A percentile compares a stretch with the other conserved stretches of the same genome.
These are phyloP conservation scores for Aspergillus hiratsukae DNA, from an alignment of 2,329 filamentous ascomycete species.

Conservation along the genomic window DNA sequence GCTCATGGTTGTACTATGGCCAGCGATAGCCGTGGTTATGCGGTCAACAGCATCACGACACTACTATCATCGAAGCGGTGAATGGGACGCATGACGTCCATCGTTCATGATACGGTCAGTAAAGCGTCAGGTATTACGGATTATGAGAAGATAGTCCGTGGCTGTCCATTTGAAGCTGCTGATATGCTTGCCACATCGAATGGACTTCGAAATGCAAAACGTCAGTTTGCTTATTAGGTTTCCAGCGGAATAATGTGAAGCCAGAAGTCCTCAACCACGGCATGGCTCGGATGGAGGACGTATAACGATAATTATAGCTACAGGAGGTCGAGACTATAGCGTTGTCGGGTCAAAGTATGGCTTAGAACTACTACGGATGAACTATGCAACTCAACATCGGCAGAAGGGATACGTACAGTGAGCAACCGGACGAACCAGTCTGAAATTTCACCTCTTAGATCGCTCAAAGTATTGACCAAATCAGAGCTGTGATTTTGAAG, in stretches of 20 bases:
- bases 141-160: background rate
- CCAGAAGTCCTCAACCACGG: too few relatives aligned
- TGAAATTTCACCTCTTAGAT: too few relatives aligned
- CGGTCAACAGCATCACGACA: background rate
- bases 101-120: background rate
- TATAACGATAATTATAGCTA: too few relatives aligned
- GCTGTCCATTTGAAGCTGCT: background rate
- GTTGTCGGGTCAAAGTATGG: too few relatives aligned
- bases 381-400: too few relatives aligned
- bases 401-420: background rate
- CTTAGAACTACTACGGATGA: too few relatives aligned
- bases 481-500: background rate
- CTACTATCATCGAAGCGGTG: background rate
- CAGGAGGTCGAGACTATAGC: too few relatives aligned
- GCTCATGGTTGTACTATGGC: background rate
- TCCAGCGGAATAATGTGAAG: too few relatives aligned
- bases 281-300: too few relatives aligned
- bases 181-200: background rate
- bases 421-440: too few relatives aligned
- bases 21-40: background rate
- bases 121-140: background rate
- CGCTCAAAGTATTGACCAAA: background rate
- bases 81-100: background rate
- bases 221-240: too few relatives aligned
- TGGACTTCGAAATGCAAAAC: background rate